Base-by-base conservation (phyloP, 345 rosid species). In the Crucihimalaya himalaica region DNA sequence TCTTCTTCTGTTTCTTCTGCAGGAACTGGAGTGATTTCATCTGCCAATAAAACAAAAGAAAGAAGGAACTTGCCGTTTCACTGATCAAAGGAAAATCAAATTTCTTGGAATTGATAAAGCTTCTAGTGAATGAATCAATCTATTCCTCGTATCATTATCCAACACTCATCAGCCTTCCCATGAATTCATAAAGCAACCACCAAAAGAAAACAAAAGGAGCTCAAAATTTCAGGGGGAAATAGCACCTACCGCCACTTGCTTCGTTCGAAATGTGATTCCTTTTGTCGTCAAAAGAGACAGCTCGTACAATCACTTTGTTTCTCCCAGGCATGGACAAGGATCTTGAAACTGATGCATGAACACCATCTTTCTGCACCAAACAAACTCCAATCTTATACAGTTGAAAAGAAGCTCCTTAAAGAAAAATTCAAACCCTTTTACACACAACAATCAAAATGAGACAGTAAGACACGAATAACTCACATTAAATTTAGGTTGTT, bases 291-390 rank as follows among this genome's bases (percentile, higher is more conserved):
- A 91, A 87, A 67, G 97, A 91, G 67, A 79, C 61, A 34, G 92
- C 81, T 82, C 96, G 83, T 15, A 94, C 96, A 61, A 94, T 91
- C 27, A 94, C 92, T 74, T 83, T 59, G 77, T 86, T 90, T 78
- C 82, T 72, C 47, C 88, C 90, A 0, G 98, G 90, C 78, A 87
- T 76, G 0, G 97, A 88, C 57, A 87, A 84, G 28, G 97, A 94
- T 79, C 97, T 86, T 42, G 97, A 86, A 74, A 91, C 92, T 6
- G 71, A 81, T 47, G 84, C 78, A 63, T 32, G 83, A 53, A 14
- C 63, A 60, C 75, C 78, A 47, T 75, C 86, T 72, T 83, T 87
- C 96, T 91, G 95, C 86, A 85, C n/a, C 66, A 71, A 63, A 64
- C 31, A 65, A 56, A 54, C 47, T 54, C 60, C 55, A 67, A 62